Evolutionary conservation across 441 rosid genomes (phyloP).

Genomic region (Biscutella laevigata): DNA sequence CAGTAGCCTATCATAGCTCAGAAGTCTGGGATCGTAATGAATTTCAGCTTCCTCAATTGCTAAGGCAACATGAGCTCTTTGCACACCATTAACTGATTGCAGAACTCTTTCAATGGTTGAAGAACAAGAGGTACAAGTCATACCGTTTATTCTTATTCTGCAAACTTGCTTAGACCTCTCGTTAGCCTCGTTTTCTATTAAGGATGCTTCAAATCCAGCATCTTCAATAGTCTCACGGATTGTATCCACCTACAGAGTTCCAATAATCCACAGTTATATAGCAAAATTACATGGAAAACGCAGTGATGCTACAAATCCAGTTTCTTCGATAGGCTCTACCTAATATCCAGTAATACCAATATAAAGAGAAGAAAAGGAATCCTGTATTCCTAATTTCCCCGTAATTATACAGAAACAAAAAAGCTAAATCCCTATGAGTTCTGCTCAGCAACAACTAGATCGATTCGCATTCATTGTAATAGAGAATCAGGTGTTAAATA

Average conservation of each 20-base stretch:
- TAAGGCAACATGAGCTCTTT: constrained; percentile 66
- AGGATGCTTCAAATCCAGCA: constrained; percentile 64
- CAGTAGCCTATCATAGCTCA: constrained; percentile 31
- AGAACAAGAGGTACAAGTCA: constrained; percentile 84
- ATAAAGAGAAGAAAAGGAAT: not conserved
- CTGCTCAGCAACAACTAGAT: not conserved
- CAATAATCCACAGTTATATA: too few species aligned
- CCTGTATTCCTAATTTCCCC: not conserved
- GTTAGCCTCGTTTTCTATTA: constrained; percentile 43
- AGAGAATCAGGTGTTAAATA: not conserved
- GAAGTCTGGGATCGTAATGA: constrained; percentile 47
- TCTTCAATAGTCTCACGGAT: constrained; percentile 75
- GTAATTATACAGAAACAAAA: not conserved
- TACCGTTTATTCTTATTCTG: constrained; percentile 59
- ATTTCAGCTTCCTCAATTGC: constrained; percentile 87
- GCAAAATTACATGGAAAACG: too few species aligned
- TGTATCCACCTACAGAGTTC: constrained; percentile 55
- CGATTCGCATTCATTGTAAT: not conserved
- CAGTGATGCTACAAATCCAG: too few species aligned
- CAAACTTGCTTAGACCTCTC: constrained; percentile 58
- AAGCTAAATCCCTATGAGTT: constrained; percentile 7
- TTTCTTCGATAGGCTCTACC: too few species aligned
- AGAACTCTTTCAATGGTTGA: constrained; percentile 61
- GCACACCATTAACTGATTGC: constrained; percentile 55
- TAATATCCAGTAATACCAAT: too few species aligned